Base-by-base conservation (phyloP, 768 basidiomycete species). In the Cantharellus anzutake region DNA sequence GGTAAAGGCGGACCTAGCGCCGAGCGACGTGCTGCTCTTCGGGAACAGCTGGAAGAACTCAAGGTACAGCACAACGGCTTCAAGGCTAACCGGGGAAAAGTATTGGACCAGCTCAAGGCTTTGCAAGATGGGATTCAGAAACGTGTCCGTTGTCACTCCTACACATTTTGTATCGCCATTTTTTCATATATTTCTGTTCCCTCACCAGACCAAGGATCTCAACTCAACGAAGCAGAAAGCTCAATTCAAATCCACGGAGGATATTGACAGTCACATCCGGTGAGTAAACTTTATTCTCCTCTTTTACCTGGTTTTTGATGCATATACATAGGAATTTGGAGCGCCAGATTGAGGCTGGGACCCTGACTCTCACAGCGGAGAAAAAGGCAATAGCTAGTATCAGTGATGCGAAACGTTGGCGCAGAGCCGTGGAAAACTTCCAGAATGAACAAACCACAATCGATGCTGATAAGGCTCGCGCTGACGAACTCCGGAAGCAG, bases 351-450 rank as follows among this genome's bases (percentile, higher is more conserved):
- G 94, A 98, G 68, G 88, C 88, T 3, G 94, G 94, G 35, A 80
- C 66, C 61, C 77, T 99, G 78, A 96, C 89, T 68, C 77, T 98
- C 61, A 91, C 83, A 37, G 93, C 96, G 60, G 96, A 99, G 72
- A 97, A 96, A 73, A 83, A 90, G 57, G 87, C 92, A 3, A 77
- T 99, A n/a, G 78, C 80, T 64, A 94, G 98, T 66, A 94, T 99
- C 62, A 80, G 76, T 62, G 76, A 77, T 51, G 73, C 76, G 63
- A 87, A 79, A 67, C 84, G 89, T 50, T 76, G 71, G 61, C 82
- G 89, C 57, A 82, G 77, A 68, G 72, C 73, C 7, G 81, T 98
- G 60, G 92, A 98, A 70, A 69, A 77, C 58, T 91, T 93, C 75
- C 80, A 88, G 64, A 73, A 79, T 0, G 77, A 86, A 51, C 84